Conservation (phyloP, 768 basidiomycete genomes). For the Termitomyces sp. region DNA sequence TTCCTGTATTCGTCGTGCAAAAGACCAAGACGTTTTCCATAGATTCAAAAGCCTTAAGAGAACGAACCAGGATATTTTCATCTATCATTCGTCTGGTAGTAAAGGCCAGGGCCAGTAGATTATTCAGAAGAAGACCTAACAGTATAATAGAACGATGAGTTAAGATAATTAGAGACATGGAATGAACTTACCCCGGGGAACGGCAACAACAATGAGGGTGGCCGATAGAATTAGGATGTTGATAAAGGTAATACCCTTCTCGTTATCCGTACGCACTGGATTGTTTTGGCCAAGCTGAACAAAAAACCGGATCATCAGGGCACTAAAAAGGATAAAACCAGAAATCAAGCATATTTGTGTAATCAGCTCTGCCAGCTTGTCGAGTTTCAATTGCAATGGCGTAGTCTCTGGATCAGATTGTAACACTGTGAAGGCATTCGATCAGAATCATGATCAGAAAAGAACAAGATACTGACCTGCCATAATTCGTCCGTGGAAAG, state of each 20-base stretch:
- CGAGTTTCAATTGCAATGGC: slow-evolving; percentile 91
- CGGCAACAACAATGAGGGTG: slow-evolving; percentile 57
- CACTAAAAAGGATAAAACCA: slow-evolving; percentile 73
- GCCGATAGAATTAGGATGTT: slow-evolving; percentile 94
- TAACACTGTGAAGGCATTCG: slow-evolving; percentile 48
- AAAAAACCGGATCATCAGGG: slow-evolving; percentile 93
- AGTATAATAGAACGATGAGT: not conserved
- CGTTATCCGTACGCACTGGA: slow-evolving; percentile 59
- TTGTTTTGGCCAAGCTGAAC: slow-evolving; percentile 68
- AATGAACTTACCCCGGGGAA: slow-evolving; percentile 35
- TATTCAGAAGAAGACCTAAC: slow-evolving; percentile 86
- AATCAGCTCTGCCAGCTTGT: slow-evolving; percentile 89
- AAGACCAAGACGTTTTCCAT: slow-evolving; percentile 98
- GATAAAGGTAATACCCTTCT: slow-evolving; percentile 88
- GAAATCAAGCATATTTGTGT: slow-evolving; percentile 84
- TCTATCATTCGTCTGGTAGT: slow-evolving; percentile 98
- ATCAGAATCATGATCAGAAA: slow-evolving; percentile 1
- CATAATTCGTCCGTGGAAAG: slow-evolving; percentile 96
- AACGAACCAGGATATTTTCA: slow-evolving; percentile 91
- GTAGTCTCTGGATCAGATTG: slow-evolving; percentile 85
- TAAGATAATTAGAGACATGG: not conserved
- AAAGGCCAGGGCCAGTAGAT: slow-evolving; percentile 92
- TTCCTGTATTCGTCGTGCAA: slow-evolving; percentile 95
- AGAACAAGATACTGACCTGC: slow-evolving; percentile 53
- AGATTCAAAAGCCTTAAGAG: slow-evolving; percentile 94